phyloP scores from a whole-genome alignment of 2,329 filamentous ascomycete species.

The Botrytis squamosa region DNA sequence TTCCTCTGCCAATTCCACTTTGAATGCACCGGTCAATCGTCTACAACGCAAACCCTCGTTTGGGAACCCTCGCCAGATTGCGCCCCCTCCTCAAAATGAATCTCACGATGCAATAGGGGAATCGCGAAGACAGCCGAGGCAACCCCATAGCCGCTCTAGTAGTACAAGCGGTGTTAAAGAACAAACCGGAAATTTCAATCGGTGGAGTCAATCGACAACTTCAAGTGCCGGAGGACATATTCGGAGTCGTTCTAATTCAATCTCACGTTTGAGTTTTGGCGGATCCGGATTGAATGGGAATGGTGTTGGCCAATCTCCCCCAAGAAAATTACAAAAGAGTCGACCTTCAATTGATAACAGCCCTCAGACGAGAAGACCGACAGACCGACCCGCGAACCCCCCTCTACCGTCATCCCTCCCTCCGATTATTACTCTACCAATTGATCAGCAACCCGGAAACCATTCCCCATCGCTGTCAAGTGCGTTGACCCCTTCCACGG shows the following conservation, averaged over 20 bases:
- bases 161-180: conserved; percentile 35
- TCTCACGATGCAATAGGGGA: conserved; percentile 22
- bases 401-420: conserved; percentile 29
- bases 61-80: conserved; percentile 20
- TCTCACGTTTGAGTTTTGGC: conserved; percentile 19
- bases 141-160: conserved; percentile 26
- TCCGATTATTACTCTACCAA: conserved; percentile 38
- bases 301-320: conserved; percentile 24
- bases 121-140: conserved; percentile 37
- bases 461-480: conserved; percentile 34
- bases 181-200: conserved; percentile 49
- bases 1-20: conserved; percentile 10
- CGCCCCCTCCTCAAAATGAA: conserved; percentile 20
- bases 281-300: conserved; percentile 39
- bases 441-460: conserved; percentile 25
- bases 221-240: conserved; percentile 45
- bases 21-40: conserved; percentile 10
- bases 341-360: conserved; percentile 30
- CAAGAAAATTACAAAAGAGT: conserved; percentile 34
- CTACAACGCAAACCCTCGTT: conserved; percentile 19
- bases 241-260: conserved; percentile 21
- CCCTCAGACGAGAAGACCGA: conserved; percentile 27
- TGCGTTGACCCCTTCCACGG: conserved; percentile 37
- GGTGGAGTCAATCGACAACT: conserved; percentile 53
- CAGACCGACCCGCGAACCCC: conserved; percentile 26